Percentiles rank a stretch among this genome's conserved stretches.
Evolutionary conservation across 768 basidiomycete species (phyloP).

Genomic region (Termitomyces sp.): DNA sequence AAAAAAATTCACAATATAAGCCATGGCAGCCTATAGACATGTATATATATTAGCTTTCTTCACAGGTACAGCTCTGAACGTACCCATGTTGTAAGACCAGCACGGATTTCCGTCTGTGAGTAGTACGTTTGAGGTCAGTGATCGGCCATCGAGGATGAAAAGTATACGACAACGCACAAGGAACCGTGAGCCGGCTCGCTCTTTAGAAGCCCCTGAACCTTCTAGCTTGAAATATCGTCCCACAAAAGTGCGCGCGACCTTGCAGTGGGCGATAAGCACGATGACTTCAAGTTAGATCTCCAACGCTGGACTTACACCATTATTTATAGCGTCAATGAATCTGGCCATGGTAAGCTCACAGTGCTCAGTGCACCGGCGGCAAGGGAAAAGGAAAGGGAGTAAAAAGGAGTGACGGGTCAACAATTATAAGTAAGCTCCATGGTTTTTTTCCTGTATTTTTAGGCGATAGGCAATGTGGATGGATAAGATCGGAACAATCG

Average conservation of each 20-base stretch:
- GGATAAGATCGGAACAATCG: slow-evolving; percentile 7
- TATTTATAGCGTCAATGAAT: slow-evolving; percentile 23
- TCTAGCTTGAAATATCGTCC: slow-evolving; percentile 75
- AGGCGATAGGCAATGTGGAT: neutral
- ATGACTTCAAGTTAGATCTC: neutral
- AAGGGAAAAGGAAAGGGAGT: neutral
- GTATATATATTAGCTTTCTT: slow-evolving; percentile 7
- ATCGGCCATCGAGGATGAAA: neutral
- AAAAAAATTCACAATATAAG: slow-evolving; percentile 62
- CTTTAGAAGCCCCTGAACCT: slow-evolving; percentile 62
- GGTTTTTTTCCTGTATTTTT: slow-evolving; percentile 8
- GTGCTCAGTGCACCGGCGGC: slow-evolving; percentile 7
- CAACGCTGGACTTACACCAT: slow-evolving; percentile 23
- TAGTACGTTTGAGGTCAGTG: slow-evolving; percentile 1
- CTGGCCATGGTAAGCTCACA: slow-evolving; percentile 18
- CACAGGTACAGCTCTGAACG: slow-evolving; percentile 18
- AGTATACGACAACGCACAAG: slow-evolving; percentile 31
- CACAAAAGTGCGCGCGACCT: slow-evolving; percentile 45
- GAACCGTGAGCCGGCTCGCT: slow-evolving; percentile 63
- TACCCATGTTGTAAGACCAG: slow-evolving; percentile 81
- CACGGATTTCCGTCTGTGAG: slow-evolving; percentile 69
- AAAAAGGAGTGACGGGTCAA: neutral
- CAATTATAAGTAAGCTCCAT: slow-evolving; percentile 6
- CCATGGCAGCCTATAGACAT: slow-evolving; percentile 64
- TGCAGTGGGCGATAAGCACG: neutral